Base-by-base conservation (phyloP, 2,329 filamentous ascomycete species). In the Fusarium penzigii region DNA sequence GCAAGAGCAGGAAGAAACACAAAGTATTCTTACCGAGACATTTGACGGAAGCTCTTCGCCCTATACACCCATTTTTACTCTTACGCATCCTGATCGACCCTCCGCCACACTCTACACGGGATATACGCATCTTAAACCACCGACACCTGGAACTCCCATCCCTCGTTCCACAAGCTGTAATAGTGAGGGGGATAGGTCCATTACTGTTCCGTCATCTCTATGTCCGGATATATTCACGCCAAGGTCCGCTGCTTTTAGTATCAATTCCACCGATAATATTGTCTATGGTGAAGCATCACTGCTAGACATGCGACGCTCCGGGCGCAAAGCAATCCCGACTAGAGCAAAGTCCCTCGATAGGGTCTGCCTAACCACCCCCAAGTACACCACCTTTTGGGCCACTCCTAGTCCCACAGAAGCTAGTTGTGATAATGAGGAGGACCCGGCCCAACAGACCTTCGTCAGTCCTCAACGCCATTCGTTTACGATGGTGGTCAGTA, bases 221-320 rank as follows among this genome's bases (percentile, higher is more conserved):
- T 53, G 65, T 39, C 49, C 61, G 3, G 62, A 65, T 5, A 55
- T 64, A 17, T 57, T 64, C 17, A 69, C 72, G 4, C 69, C 71
- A 2, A 57, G 56, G 13, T 71, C 71, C 1, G 71, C 75, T 17
- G 57, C 58, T 3, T 69, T 69, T 49, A 70, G 69, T 60, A 57
- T 68, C 43, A 62, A 65, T 38, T 65, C 71, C 42, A 57, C 67
- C 36, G 74, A 74, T 44, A 67, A 68, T 17, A 67, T 75, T 47
- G 63, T 73, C 39, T 73, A 71, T 42, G 74, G 72, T 4, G 70
- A 76, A 48, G 72, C 74, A 6, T 70, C 72, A 2, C 50, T 76
- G 12, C 51, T 76, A 9, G 70, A 75, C 38, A 64, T 75, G 62
- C 61, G 66, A 11, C 59, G 62, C 4, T 64, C 70, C 3, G 54